Base-by-base conservation (phyloP, 106 monocot species). In the Dendrobium nobile region DNA sequence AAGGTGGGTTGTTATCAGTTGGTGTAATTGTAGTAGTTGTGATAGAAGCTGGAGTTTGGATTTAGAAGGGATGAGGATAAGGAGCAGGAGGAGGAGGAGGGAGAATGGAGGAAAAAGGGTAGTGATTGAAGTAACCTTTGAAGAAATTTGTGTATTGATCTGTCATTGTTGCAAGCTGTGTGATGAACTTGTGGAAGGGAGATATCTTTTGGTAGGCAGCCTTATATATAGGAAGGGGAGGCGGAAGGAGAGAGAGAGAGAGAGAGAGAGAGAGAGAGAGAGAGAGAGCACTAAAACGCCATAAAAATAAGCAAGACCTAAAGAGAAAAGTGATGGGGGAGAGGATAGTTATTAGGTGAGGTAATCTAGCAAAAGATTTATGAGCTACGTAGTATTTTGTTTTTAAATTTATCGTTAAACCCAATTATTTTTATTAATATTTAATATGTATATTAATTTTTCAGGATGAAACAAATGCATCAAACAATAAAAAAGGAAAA, bases 71-170 rank as follows among this genome's bases (percentile, higher is more conserved):
- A 72, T n/a, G 33, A 72, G 72, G 72, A 37, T 31, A 27, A 13
- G 31, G 3, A 70, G 80, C 31, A 31, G 31, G 67, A 85, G 54
- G 80, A 10, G 37, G 44, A 81, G 67, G 47, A 45, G n/a, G 73
- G 70, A 51, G 51, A 51, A 51, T 74, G 22, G 86, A 42, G 11
- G 88, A 59, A 85, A 84, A 86, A 24, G 79, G 70, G 81, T 79
- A 80, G 87, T 80, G 85, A 82, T 91, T 86, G 78, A 89, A 84
- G 76, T 83, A 85, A 28, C 82, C 85, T 13, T 13, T 51, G 88
- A 82, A 89, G 83, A 92, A 87, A 86, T 90, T 88, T 64, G 80
- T 81, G 90, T 87, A 87, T 47, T 90, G 92, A 82, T 95, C 87
- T 82, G 80, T 82, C 95, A 95, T 95, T 2, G 51, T 51, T 51